phyloP scores from a whole-genome alignment of 768 basidiomycete species.

The Termitomyces titanicus region DNA sequence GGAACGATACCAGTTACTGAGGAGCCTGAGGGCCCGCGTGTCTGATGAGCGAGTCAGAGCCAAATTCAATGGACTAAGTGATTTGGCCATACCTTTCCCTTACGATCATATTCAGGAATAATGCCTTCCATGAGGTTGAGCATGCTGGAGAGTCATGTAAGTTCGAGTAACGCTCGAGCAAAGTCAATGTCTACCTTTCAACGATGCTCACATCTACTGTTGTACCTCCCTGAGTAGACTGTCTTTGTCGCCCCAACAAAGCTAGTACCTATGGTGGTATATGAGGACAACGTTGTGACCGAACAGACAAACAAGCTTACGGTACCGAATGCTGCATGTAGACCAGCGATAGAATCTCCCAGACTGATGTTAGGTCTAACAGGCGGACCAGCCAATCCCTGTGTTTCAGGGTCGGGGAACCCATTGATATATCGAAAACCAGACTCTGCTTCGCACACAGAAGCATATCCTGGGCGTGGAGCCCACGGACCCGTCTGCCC shows the following conservation, averaged over 20 bases:
- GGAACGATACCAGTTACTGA: constrained; percentile 75
- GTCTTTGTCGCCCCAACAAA: constrained; percentile 42
- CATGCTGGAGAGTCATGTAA: constrained; percentile 42
- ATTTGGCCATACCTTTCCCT: constrained; percentile 45
- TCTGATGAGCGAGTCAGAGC: constrained; percentile 27
- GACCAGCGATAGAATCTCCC: constrained; percentile 67
- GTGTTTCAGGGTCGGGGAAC: constrained; percentile 49
- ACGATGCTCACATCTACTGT: constrained; percentile 77
- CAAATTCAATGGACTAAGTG: not conserved
- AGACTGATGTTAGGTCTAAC: constrained; percentile 71
- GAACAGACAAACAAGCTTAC: constrained; percentile 28
- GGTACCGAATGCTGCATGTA: constrained; percentile 73
- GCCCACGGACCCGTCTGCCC: constrained; percentile 77
- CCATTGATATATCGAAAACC: constrained; percentile 76
- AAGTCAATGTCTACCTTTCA: constrained; percentile 44
- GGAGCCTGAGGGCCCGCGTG: constrained; percentile 70
- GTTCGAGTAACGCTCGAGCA: not conserved
- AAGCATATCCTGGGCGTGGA: constrained; percentile 65
- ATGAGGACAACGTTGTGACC: not conserved
- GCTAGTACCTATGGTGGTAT: constrained; percentile 44
- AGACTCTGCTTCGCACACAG: constrained; percentile 73
- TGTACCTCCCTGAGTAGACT: constrained; percentile 36
- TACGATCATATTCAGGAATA: constrained; percentile 72
- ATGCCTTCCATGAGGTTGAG: constrained; percentile 76
- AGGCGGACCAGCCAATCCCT: constrained; percentile 55